A percentile compares a stretch with the other conserved stretches of the same genome.
These are phyloP conservation scores for Moricandia moricandioides DNA, from an alignment of 345 rosid genomes.

Conservation along the genomic window DNA sequence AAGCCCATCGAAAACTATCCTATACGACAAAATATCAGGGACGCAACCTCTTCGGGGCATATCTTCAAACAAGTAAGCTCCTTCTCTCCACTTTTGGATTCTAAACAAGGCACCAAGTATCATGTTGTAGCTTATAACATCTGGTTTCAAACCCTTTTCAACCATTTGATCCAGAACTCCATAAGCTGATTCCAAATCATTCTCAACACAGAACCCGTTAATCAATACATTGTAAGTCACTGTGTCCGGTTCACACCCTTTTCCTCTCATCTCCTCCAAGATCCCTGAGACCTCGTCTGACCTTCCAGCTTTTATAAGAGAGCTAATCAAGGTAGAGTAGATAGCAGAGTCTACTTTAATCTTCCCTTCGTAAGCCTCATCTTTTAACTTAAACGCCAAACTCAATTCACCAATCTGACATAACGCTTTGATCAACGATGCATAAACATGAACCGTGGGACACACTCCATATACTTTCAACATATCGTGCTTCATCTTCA, in stretches of 20 bases:
- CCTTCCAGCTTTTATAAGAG: slow-evolving; percentile 51
- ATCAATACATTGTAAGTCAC: slow-evolving; percentile 69
- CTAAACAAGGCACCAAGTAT: slow-evolving; percentile 60
- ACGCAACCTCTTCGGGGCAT: slow-evolving; percentile 71
- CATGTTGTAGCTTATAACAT: slow-evolving; percentile 62
- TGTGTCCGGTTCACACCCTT: slow-evolving; percentile 54
- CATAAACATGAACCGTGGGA: slow-evolving; percentile 46
- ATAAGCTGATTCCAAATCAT: slow-evolving; percentile 57
- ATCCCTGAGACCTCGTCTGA: slow-evolving; percentile 47
- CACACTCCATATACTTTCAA: slow-evolving; percentile 36
- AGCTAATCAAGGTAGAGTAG: slow-evolving; percentile 60
- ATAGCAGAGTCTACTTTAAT: slow-evolving; percentile 52
- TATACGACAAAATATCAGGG: slow-evolving; percentile 72
- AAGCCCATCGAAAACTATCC: slow-evolving; percentile 73
- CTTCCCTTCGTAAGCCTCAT: slow-evolving; percentile 40
- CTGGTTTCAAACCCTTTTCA: slow-evolving; percentile 53
- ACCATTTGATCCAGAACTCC: slow-evolving; percentile 57
- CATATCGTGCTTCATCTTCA: slow-evolving; percentile 69
- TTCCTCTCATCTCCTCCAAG: slow-evolving; percentile 58
- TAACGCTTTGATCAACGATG: slow-evolving; percentile 55
- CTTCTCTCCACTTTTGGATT: slow-evolving; percentile 56
- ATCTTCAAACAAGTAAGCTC: slow-evolving; percentile 67
- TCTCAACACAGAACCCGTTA: slow-evolving; percentile 47
- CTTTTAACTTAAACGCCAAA: slow-evolving; percentile 61
- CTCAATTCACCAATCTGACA: slow-evolving; percentile 46